A percentile compares a stretch with the other conserved stretches of the same genome.
Evolutionary conservation across 768 basidiomycete genomes (phyloP).

Genomic region (Russula griseocarnosa): DNA sequence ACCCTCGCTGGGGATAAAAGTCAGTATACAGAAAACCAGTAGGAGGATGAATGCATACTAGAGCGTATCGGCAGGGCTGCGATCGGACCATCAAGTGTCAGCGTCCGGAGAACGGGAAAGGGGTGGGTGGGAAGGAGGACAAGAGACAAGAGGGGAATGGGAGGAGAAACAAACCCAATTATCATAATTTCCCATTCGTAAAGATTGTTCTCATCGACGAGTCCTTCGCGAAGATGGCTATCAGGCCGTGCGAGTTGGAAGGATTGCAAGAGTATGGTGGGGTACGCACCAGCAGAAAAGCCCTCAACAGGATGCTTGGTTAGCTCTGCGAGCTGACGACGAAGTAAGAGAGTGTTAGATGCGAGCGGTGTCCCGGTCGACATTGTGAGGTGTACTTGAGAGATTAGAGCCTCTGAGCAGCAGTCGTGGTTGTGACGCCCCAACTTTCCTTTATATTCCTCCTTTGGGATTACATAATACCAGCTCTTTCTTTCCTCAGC

Average conservation of each 20-base stretch:
- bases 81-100: constrained; percentile 30
- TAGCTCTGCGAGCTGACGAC: constrained; percentile 77
- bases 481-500: no score
- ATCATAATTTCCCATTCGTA: constrained; percentile 97
- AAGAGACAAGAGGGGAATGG: not conserved
- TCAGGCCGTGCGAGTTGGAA: constrained; percentile 31
- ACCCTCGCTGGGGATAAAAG: constrained; percentile 66
- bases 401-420: not conserved
- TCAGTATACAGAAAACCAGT: constrained; percentile 18
- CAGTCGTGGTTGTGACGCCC: not conserved
- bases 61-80: constrained; percentile 85
- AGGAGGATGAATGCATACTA: constrained; percentile 55
- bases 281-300: constrained; percentile 79
- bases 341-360: constrained; percentile 57
- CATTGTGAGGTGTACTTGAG: constrained; percentile 24
- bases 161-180: constrained; percentile 63
- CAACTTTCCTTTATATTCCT: constrained; percentile 6
- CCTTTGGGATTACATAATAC: constrained; percentile 14
- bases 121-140: not conserved
- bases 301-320: constrained; percentile 93
- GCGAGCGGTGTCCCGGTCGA: constrained; percentile 28
- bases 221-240: constrained; percentile 49
- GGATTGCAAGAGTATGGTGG: constrained; percentile 32
- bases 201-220: constrained; percentile 91
- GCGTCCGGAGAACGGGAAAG: constrained; percentile 2